Conservation (phyloP, 768 basidiomycete genomes). For the Strobilomyces echinocephalus region DNA sequence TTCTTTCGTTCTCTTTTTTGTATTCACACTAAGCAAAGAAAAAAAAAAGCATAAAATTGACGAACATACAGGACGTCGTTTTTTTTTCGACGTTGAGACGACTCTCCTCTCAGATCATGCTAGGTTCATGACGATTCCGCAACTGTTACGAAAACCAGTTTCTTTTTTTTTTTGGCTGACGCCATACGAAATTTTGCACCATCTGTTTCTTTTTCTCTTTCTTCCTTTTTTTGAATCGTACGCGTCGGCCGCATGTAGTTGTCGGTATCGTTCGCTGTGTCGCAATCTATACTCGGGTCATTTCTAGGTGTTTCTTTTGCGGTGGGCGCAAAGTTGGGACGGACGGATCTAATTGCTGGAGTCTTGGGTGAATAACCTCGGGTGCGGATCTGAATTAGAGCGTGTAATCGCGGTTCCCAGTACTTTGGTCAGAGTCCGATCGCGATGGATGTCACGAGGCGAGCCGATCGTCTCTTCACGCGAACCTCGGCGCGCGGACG, state of each 20-base stretch:
- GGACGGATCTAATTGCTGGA: too few relatives aligned
- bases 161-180: neutral
- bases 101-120: constrained; percentile 17
- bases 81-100: neutral
- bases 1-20: neutral
- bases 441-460: too few relatives aligned
- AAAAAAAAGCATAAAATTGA: neutral
- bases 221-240: neutral
- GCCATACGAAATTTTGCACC: neutral
- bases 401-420: too few relatives aligned
- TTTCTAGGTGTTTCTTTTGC: neutral
- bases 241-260: constrained; percentile 17
- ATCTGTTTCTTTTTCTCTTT: neutral
- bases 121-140: constrained; percentile 20
- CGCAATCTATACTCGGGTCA: constrained; percentile 3
- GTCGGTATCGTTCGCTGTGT: constrained; percentile 17
- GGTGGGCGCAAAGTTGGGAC: too few relatives aligned
- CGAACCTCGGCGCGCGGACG: too few relatives aligned
- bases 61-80: neutral
- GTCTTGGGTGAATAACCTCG: too few relatives aligned
- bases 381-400: too few relatives aligned
- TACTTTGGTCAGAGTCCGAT: too few relatives aligned
- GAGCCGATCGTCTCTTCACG: too few relatives aligned
- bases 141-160: constrained; percentile 10
- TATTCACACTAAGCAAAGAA: neutral